Evolutionary conservation across 306 rosid species (phyloP), one percentile per base, ranked within the genome.

Genomic region (Quillaja saponaria): DNA sequence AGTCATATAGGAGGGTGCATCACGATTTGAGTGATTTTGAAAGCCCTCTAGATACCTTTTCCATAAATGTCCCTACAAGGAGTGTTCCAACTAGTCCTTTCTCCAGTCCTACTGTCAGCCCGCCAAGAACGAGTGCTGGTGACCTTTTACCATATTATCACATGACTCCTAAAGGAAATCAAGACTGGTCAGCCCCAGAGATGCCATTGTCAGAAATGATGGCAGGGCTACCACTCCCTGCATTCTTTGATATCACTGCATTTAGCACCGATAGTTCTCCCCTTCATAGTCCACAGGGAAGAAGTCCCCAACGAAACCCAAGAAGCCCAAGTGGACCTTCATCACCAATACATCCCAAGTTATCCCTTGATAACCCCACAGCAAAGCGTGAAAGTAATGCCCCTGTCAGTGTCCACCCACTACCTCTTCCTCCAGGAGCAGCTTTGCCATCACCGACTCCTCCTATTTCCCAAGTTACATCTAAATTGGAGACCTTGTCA

Each of bases 341-440:
- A 37, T 81, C 96, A 0, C 89, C 87, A 17, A n/a, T 81, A 39
- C 69, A 48, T 51, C 64, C 77, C 48, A 69, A 28, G 37, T 51
- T 71, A 51, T 79, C 88, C 13, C 58, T 73, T 12, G 94, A 88
- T 31, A 69, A 33, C 66, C 9, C 65, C 19, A 17, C 69, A 19
- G 6, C 35, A 0, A 90, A 87, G 1, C 82, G 92, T 46, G 97
- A 86, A 40, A 38, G 40, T 66, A 46, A 47, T 71, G 69, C 49
- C 60, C 80, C 68, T 60, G 60, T 49, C 46, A 74, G 52, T 46
- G 95, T 87, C 37, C 97, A 94, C 54, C 99, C 96, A 8, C 75
- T 94, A 68, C 99, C 99, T 64, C 80, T 87, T 77, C 99, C 99
- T 65, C 99, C 99, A 16, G 90, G 84, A 58, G 74, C 84, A 14